Evolutionary conservation across 2,329 filamentous ascomycete species (phyloP).

Genomic region (Scedosporium minutisporum): DNA sequence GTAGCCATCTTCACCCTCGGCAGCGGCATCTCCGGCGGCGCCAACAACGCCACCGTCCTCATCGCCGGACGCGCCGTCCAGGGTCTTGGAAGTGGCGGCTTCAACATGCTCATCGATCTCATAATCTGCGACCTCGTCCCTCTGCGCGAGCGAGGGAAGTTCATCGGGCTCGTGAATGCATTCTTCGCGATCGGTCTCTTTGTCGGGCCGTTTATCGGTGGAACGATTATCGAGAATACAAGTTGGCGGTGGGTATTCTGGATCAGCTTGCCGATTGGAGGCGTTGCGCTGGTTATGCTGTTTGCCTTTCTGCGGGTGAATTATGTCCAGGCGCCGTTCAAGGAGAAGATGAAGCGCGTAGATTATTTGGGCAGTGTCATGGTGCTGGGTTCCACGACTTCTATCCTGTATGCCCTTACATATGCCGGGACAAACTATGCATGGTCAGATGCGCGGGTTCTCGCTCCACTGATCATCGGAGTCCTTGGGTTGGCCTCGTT

Average conservation of each 20-base stretch:
- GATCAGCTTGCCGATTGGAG: slow-evolving; percentile 30
- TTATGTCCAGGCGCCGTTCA: slow-evolving; percentile 14
- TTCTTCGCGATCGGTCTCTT: not conserved
- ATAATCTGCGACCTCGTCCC: slow-evolving; percentile 37
- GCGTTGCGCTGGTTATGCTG: slow-evolving; percentile 19
- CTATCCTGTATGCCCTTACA: slow-evolving; percentile 32
- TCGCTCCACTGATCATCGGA: slow-evolving; percentile 34
- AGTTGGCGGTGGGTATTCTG: slow-evolving; percentile 39
- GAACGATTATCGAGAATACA: not conserved
- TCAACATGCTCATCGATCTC: slow-evolving; percentile 22
- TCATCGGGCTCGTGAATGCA: slow-evolving; percentile 10
- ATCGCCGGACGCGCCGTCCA: slow-evolving; percentile 34
- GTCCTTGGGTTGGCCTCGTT: slow-evolving; percentile 18
- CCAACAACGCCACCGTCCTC: slow-evolving; percentile 28
- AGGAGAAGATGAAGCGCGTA: slow-evolving; percentile 21
- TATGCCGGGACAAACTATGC: slow-evolving; percentile 30
- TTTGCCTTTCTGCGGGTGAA: slow-evolving; percentile 28
- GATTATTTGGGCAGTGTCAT: slow-evolving; percentile 35
- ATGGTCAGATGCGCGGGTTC: slow-evolving; percentile 28
- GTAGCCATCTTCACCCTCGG: no score
- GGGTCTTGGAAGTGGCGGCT: slow-evolving; percentile 24
- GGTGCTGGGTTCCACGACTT: slow-evolving; percentile 26
- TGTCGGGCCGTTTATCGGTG: not conserved
- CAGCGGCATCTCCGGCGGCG: slow-evolving; percentile 21
- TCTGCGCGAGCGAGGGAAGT: slow-evolving; percentile 34